phyloP scores from a whole-genome alignment of 73 alveolate genomes.

The Symbiodinium natans region DNA sequence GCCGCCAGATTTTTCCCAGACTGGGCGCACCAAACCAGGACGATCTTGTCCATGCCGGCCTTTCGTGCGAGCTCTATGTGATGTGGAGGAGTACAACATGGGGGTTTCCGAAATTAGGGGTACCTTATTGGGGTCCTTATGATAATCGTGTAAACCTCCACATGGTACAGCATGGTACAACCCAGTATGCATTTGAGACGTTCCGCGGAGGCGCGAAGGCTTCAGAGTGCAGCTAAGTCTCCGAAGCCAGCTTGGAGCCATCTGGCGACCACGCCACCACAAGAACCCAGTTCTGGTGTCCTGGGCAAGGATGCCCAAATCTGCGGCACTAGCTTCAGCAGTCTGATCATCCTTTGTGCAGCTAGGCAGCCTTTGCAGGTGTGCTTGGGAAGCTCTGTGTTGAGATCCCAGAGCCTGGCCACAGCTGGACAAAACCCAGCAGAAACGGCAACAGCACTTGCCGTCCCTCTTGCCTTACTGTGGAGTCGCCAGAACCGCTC shows the following conservation, averaged over 20 bases:
- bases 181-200: not conserved
- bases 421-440: not conserved
- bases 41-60: slow-evolving; percentile 92
- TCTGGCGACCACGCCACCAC: slow-evolving; percentile 99
- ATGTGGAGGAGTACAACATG: not conserved
- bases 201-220: too few species aligned
- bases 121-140: too few species aligned
- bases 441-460: not conserved
- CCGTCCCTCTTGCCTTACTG: slow-evolving; percentile 95
- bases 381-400: slow-evolving; percentile 98
- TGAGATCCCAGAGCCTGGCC: slow-evolving; percentile 98
- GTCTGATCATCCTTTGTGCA: slow-evolving; percentile 44
- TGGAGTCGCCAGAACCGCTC: slow-evolving; percentile 99
- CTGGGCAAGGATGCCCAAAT: slow-evolving; percentile 95
- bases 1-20: slow-evolving; percentile 75
- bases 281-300: slow-evolving; percentile 99
- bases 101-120: too few species aligned
- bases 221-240: not conserved
- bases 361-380: slow-evolving; percentile 97
- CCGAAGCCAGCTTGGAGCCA: slow-evolving; percentile 96
- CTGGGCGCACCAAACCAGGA: slow-evolving; percentile 68
- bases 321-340: too few species aligned
- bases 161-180: not conserved
- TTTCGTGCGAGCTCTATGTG: not conserved
- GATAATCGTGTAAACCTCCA: too few species aligned